Evolutionary conservation across 1,284 basidiomycete genomes (phyloP), one percentile per base, ranked within the genome.

Genomic region (Taiwanofungus camphoratus): DNA sequence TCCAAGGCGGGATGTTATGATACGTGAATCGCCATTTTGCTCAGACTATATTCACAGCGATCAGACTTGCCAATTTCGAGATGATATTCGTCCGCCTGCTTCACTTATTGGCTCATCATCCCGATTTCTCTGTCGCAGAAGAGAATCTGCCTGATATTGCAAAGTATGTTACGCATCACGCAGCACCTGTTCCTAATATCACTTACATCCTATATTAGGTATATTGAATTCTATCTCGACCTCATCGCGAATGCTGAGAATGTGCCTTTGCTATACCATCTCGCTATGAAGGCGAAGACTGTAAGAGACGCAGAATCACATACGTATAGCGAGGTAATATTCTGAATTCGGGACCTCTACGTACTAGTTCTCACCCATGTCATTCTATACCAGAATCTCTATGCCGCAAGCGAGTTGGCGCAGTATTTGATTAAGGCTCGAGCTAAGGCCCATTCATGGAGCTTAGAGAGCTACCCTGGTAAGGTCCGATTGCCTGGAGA

Each of bases 81-180:
- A 68, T 85, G 45, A 78, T 86, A 1, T 88, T 98, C 54, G 79
- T 93, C 23, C 82, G 93, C 4, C 66, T 98, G 12, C 70, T 99
- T 4, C 88, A 94, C 57, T 63, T 95, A 1, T 71, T 99, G 2
- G 88, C 93, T 0, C 92, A 96, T 59, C 95, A 99, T 64, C 94
- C 95, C 2, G 95, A 99, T 63, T 92, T 93, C 56, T 71, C 69
- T 34, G 67, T 70, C 16, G 66, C 67, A 4, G 72, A 77, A 32
- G 80, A 83, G 37, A 77, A 77, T 23, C 61, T 92, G 21, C 70
- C 79, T 34, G 85, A 87, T 49, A 79, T 87, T 52, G 78, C 83
- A 3, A 87, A 82, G 83, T 87, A 58, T 40, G 33, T 15, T 33
- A 27, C 20, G 21, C 30, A 27, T 26, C 42, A 13, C 7, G 2